phyloP scores from a whole-genome alignment of 805 yeast genomes.

The Torulaspora maleeae region DNA sequence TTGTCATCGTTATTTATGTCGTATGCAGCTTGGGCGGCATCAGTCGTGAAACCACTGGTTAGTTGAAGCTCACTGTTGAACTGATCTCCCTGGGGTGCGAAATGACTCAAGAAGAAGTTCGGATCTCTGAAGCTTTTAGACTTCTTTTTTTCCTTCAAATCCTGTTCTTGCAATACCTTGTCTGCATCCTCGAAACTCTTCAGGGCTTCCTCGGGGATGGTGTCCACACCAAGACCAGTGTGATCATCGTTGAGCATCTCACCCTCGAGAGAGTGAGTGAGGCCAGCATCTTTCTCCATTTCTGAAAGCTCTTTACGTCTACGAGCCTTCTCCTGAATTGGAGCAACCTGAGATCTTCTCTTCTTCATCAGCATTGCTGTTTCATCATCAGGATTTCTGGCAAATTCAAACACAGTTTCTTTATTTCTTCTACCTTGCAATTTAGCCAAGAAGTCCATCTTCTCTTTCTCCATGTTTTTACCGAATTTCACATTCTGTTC shows the following conservation, averaged over 20 bases:
- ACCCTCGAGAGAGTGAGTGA: slow-evolving; percentile 67
- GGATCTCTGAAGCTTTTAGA: slow-evolving; percentile 67
- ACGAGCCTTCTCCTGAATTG: slow-evolving; percentile 71
- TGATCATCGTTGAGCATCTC: slow-evolving; percentile 54
- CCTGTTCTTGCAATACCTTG: slow-evolving; percentile 30
- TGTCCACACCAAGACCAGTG: slow-evolving; percentile 45
- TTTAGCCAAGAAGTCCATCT: slow-evolving; percentile 64
- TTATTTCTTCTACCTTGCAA: slow-evolving; percentile 64
- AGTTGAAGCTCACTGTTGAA: slow-evolving; percentile 73
- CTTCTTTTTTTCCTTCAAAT: slow-evolving; percentile 28
- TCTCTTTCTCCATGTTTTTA: slow-evolving; percentile 66
- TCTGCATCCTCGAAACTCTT: slow-evolving; percentile 42
- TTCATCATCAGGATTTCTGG: slow-evolving; percentile 58
- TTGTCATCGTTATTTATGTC: slow-evolving; percentile 78
- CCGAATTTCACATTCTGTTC: slow-evolving; percentile 79
- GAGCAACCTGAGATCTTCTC: slow-evolving; percentile 83
- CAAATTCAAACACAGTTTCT: slow-evolving; percentile 93
- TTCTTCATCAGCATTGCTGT: slow-evolving; percentile 79
- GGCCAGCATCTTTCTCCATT: slow-evolving; percentile 70
- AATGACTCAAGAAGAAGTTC: slow-evolving; percentile 77
- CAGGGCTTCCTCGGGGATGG: slow-evolving; percentile 41
- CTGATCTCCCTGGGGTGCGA: slow-evolving; percentile 72
- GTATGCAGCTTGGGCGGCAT: slow-evolving; percentile 80
- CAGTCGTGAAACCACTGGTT: slow-evolving; percentile 66
- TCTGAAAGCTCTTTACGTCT: slow-evolving; percentile 66